A percentile compares a stretch with the other conserved stretches of the same genome.
phyloP scores from a whole-genome alignment of 192 early-diverging fungal genomes.

The Podila verticillata region DNA sequence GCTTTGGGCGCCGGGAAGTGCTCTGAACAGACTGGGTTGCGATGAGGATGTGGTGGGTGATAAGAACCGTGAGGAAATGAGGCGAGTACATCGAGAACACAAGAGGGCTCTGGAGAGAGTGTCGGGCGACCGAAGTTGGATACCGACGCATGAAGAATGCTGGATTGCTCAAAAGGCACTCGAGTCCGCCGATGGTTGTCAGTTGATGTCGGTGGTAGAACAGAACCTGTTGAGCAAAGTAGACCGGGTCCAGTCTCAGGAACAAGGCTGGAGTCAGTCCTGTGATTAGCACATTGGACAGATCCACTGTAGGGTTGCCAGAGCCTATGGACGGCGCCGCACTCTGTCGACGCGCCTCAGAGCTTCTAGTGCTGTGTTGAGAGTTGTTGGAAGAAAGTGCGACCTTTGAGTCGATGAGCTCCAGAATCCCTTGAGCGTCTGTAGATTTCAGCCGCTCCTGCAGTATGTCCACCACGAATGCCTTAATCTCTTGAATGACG shows the following conservation, averaged over 20 bases:
- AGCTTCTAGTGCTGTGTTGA: too few relatives aligned
- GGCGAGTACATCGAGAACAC: slow-evolving; percentile 61
- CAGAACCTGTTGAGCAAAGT: slow-evolving; percentile 77
- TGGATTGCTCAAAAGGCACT: slow-evolving; percentile 18
- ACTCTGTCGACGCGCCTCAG: neutral
- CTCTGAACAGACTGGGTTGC: slow-evolving; percentile 61
- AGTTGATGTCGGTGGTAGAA: slow-evolving; percentile 65
- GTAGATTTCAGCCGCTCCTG: slow-evolving; percentile 6
- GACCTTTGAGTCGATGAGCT: neutral
- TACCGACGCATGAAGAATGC: slow-evolving; percentile 50
- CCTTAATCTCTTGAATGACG: slow-evolving; percentile 4
- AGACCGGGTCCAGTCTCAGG: slow-evolving; percentile 63
- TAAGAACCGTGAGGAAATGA: slow-evolving; percentile 77
- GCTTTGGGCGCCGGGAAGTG: slow-evolving; percentile 55
- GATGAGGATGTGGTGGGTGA: slow-evolving; percentile 73
- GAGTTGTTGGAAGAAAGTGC: neutral
- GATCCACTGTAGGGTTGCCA: slow-evolving; percentile 40
- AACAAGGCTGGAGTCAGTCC: slow-evolving; percentile 73
- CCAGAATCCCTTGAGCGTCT: neutral
- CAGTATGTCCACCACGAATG: slow-evolving; percentile 6
- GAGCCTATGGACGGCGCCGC: neutral
- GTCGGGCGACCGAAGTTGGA: slow-evolving; percentile 25
- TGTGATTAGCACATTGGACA: slow-evolving; percentile 61
- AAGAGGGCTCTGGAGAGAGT: slow-evolving; percentile 42
- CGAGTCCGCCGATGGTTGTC: slow-evolving; percentile 1